Percentiles rank a stretch among this genome's conserved stretches.
Conservation (phyloP, 2,329 filamentous ascomycete species). For the Hypoxylon rubiginosum region DNA sequence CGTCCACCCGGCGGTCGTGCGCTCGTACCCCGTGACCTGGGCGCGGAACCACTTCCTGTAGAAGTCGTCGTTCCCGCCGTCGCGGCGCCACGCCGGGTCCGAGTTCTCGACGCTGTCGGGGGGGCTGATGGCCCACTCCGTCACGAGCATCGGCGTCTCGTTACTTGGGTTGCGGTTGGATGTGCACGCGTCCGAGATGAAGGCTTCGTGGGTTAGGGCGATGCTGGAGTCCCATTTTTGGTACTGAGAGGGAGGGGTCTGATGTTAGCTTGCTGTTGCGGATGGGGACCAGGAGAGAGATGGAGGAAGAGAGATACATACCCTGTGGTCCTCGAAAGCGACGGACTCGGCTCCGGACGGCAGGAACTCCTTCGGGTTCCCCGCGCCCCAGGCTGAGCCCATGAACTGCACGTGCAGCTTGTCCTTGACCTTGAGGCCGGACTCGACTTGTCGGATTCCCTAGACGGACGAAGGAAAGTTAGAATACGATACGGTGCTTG, state of each 20-base stretch:
- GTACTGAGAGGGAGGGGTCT: slow-evolving; percentile 49
- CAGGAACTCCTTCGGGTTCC: slow-evolving; percentile 58
- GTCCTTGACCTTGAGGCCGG: background rate
- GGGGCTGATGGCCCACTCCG: slow-evolving; percentile 62
- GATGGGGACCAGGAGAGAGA: background rate
- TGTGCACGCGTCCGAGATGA: slow-evolving; percentile 55
- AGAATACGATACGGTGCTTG: no score
- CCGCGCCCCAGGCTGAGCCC: slow-evolving; percentile 61
- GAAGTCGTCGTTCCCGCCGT: slow-evolving; percentile 54
- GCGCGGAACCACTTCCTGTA: slow-evolving; percentile 64
- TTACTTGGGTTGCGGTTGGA: slow-evolving; percentile 53
- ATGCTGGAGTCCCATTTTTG: slow-evolving; percentile 57
- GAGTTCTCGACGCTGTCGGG: slow-evolving; percentile 54
- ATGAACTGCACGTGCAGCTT: slow-evolving; percentile 15
- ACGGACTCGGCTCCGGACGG: slow-evolving; percentile 52
- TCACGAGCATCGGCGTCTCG: slow-evolving; percentile 58
- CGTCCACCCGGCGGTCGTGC: slow-evolving; percentile 59
- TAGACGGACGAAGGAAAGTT: slow-evolving; percentile 11
- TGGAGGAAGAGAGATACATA: background rate
- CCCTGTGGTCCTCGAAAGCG: slow-evolving; percentile 63
- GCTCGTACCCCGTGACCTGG: slow-evolving; percentile 57
- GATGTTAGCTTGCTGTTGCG: background rate
- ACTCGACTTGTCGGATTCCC: slow-evolving; percentile 2
- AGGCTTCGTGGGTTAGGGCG: slow-evolving; percentile 47
- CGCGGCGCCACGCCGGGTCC: slow-evolving; percentile 53